Evolutionary conservation across 352 stramenopile species (phyloP).

Genomic region (Pythium plurisporium): DNA sequence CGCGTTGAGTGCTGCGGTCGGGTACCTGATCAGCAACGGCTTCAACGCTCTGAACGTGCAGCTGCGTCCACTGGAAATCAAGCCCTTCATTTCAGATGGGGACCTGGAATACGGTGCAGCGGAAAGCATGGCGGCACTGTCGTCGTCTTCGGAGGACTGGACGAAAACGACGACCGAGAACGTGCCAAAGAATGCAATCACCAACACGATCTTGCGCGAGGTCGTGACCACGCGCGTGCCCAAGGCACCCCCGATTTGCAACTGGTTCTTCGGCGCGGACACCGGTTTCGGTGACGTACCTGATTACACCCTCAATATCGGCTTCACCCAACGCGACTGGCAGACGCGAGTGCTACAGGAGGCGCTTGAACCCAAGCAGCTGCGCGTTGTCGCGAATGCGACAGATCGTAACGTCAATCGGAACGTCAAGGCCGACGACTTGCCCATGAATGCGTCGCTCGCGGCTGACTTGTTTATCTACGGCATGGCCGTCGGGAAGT

Average conservation of each 20-base stretch:
- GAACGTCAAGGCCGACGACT: neutral
- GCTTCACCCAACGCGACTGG: neutral
- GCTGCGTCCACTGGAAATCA: neutral
- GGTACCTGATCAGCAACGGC: slow-evolving; percentile 9
- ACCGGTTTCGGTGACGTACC: neutral
- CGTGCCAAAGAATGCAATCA: neutral
- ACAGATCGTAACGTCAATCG: neutral
- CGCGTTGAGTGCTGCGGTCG: neutral
- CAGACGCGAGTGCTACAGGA: neutral
- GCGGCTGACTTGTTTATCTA: slow-evolving; percentile 15
- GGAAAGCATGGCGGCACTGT: too few species aligned
- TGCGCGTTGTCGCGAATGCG: neutral
- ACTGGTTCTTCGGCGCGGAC: neutral
- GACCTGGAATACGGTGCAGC: neutral
- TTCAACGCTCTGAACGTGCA: slow-evolving; percentile 16
- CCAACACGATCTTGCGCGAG: neutral
- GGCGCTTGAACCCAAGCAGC: neutral
- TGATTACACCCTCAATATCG: neutral
- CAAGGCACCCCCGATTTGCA: neutral
- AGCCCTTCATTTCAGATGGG: neutral
- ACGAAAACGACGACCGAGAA: neutral
- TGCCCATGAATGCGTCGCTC: slow-evolving; percentile 21
- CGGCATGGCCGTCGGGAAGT: neutral
- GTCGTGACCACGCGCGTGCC: neutral
- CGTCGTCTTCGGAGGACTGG: too few species aligned